These are phyloP conservation scores for Agaricus sinodeliciosus DNA, from an alignment of 768 basidiomycete genomes.

Conservation along the genomic window DNA sequence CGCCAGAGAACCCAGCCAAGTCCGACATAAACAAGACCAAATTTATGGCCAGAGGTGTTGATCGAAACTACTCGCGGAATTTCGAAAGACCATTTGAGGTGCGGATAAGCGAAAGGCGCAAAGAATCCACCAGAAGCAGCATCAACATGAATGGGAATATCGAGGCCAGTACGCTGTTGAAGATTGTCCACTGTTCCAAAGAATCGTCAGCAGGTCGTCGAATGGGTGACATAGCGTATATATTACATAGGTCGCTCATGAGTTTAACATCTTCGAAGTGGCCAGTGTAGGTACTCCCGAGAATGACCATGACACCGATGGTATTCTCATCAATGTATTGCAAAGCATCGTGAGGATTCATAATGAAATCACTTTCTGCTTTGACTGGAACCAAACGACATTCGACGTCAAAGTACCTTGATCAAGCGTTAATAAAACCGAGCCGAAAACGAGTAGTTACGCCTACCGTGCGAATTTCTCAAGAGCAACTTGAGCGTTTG, in stretches of 20 bases:
- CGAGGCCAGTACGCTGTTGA: constrained; percentile 45
- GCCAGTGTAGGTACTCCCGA: constrained; percentile 53
- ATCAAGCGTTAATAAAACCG: neutral
- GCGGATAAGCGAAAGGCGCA: constrained; percentile 56
- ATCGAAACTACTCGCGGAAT: constrained; percentile 48
- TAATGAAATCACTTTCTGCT: constrained; percentile 37
- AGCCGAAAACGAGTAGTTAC: neutral
- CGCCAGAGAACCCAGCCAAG: constrained; percentile 62
- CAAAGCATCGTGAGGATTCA: constrained; percentile 52
- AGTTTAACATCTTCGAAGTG: constrained; percentile 54
- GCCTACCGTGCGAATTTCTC: constrained; percentile 56
- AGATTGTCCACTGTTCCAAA: constrained; percentile 40
- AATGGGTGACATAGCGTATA: neutral
- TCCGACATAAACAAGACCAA: constrained; percentile 46
- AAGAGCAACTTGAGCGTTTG: constrained; percentile 58
- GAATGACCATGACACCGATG: constrained; percentile 56
- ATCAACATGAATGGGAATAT: constrained; percentile 65
- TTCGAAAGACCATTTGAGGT: constrained; percentile 52
- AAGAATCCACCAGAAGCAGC: constrained; percentile 59
- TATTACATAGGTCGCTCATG: constrained; percentile 42
- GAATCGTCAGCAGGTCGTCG: neutral
- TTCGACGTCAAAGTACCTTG: constrained; percentile 59
- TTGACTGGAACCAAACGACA: constrained; percentile 42
- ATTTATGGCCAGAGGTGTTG: constrained; percentile 55
- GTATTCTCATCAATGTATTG: constrained; percentile 64